These are phyloP conservation scores for Wickerhamomyces hampshirensis DNA, from an alignment of 805 yeast species.

Conservation along the genomic window DNA sequence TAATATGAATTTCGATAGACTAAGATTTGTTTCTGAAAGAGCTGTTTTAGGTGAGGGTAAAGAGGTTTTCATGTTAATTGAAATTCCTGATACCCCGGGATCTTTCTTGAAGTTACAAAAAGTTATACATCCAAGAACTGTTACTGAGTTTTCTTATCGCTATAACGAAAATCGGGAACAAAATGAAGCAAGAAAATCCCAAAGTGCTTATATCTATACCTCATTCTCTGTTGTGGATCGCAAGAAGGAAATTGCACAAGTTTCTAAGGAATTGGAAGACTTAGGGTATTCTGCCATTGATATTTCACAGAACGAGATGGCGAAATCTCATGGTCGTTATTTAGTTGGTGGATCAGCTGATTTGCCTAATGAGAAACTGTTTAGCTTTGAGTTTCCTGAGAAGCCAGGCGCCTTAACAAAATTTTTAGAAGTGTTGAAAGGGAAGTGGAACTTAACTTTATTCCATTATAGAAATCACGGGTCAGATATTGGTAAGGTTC, in stretches of 20 bases:
- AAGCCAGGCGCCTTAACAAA: constrained; percentile 90
- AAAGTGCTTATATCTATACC: constrained; percentile 74
- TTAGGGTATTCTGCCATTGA: constrained; percentile 74
- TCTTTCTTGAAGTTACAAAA: constrained; percentile 75
- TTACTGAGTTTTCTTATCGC: constrained; percentile 94
- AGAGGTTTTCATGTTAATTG: constrained; percentile 86
- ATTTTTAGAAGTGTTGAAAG: constrained; percentile 66
- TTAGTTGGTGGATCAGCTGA: constrained; percentile 87
- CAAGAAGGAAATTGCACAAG: constrained; percentile 62
- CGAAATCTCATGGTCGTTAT: constrained; percentile 94
- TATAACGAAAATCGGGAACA: constrained; percentile 40
- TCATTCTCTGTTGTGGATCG: constrained; percentile 82
- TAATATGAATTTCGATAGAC: constrained; percentile 94
- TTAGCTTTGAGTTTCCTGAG: constrained; percentile 93
- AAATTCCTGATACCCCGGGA: constrained; percentile 92
- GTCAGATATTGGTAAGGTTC: constrained; percentile 86
- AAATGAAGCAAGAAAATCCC: constrained; percentile 20
- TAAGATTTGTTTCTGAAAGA: constrained; percentile 94
- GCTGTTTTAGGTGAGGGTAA: constrained; percentile 98
- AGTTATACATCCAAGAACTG: constrained; percentile 78
- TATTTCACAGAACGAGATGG: constrained; percentile 88
- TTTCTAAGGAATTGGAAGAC: constrained; percentile 52
- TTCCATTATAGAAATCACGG: constrained; percentile 98
- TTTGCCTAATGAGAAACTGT: constrained; percentile 69
- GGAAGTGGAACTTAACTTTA: constrained; percentile 86